Evolutionary conservation across 192 early-diverging fungal genomes (phyloP), one percentile per base, ranked within the genome.

Genomic region (Physocladia obscura): DNA sequence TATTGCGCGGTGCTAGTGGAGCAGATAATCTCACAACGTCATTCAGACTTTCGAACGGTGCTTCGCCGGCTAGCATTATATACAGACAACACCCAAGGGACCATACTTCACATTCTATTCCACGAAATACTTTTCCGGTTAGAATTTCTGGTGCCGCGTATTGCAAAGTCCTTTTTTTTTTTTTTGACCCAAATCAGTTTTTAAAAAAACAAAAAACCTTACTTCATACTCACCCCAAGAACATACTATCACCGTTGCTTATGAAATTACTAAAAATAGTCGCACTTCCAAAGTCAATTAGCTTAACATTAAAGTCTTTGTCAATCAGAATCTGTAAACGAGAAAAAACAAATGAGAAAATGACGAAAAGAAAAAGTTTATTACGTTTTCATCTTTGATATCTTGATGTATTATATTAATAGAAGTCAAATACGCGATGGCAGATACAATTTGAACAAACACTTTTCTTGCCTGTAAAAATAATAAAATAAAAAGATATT

Each of bases 371-470:
- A 2, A 47, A 52, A 65, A 4, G 2, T 22, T 21, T 27, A 65
- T 36, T 44, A 44, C 40, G 60, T 89, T 89, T 49, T 91, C 89
- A 70, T 91, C 92, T 78, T 92, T 93, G 69, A 93, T 85, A 61
- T 92, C 90, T 24, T 90, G 84, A 70, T 94, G 92, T 30, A 91
- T 88, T 37, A 94, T 86, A 32, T 82, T 83, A 0, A 74, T 70
- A 17, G 71, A 29, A 51, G 91, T 83, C 17, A 94, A 76, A 65
- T 90, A 85, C 6, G 79, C 50, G 15, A 94, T 80, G 49, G 89
- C 89, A 0, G 78, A 71, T 0, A 83, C 85, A 56, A 92, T 87
- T 57, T 94, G 92, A 21, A 65, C 68, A 60, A 92, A 90, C 34
- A 94, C 88, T 57, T 77, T 74, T 27, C 81, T 77, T 1, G 89